These are phyloP conservation scores for Adansonia madagascariensis DNA, from an alignment of 441 rosid species.

Conservation along the genomic window DNA sequence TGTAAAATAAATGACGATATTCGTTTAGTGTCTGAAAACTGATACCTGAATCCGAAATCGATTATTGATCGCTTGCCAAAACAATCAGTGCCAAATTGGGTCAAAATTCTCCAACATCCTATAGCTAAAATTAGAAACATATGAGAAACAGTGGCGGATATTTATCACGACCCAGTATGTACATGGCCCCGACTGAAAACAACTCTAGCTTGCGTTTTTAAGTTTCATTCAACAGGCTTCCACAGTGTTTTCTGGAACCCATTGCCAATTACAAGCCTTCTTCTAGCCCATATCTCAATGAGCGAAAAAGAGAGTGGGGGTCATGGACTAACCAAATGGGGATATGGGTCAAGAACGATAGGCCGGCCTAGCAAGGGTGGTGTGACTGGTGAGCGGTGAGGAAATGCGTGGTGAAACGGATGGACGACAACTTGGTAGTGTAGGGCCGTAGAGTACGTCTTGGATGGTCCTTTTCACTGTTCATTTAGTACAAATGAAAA, in stretches of 20 bases:
- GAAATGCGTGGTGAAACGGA: neutral
- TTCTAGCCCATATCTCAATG: neutral
- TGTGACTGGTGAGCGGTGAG: neutral
- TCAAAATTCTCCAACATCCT: neutral
- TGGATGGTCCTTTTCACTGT: neutral
- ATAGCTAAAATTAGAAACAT: neutral
- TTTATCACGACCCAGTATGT: too few species aligned
- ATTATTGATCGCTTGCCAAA: neutral
- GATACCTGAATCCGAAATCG: too few species aligned
- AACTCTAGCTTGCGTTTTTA: slow-evolving; percentile 28
- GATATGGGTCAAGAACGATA: neutral
- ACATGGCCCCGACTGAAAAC: too few species aligned
- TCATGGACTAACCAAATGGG: neutral
- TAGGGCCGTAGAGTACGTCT: neutral
- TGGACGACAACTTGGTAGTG: too few species aligned
- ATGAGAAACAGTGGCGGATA: neutral
- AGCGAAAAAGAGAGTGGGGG: neutral
- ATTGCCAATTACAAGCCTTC: neutral
- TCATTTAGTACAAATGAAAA: neutral
- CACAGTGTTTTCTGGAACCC: neutral
- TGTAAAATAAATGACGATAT: too few species aligned
- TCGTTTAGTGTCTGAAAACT: too few species aligned
- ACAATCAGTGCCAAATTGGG: neutral
- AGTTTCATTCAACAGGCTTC: neutral
- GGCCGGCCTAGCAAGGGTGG: neutral